Base-by-base conservation (phyloP, 2,329 filamentous ascomycete genomes). In the Trichoderma oligosporum region DNA sequence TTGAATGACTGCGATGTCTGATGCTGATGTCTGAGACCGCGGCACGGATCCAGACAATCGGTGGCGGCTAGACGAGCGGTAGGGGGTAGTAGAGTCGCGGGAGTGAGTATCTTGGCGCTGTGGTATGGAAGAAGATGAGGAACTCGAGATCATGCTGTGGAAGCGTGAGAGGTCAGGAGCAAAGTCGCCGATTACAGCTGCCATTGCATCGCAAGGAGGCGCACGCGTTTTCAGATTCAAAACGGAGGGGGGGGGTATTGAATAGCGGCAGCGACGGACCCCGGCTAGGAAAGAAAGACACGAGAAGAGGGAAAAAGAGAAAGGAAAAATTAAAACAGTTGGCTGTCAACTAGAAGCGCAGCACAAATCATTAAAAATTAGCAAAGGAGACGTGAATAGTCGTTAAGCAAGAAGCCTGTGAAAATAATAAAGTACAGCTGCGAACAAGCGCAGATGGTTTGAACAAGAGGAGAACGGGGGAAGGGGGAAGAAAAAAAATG, bases 141-240 rank as follows among this genome's bases (percentile, higher is more conserved):
- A 71, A 57, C 74, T 72, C 59, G 76, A 73, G 77, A 90, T 87
- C 80, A 85, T 88, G 76, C 80, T 84, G 77, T 84, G 83, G 74
- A 87, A 86, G 74, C 84, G 82, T 66, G 83, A 80, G 65, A 85
- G 79, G 75, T 90, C 85, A 73, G 88, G 82, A 74, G 85, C 84
- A 76, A 85, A 85, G 78, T 93, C 89, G 72, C 82, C 81, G 65
- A 85, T 80, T 73, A 85, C 72, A 73, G 82, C 78, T 68, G 82
- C 83, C 83, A 86, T 86, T 75, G 72, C 79, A 76, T 76, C 66
- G 69, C 61, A 59, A 22, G 27, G 20, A 41, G 31, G 48, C 33
- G 52, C 42, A 39, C 25, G 38, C 38, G 51, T 44, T 31, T 54
- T n/a, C n/a, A n/a, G n/a, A n/a, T n/a, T n/a, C n/a, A n/a, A n/a